Evolutionary conservation across 2,329 filamentous ascomycete genomes (phyloP), one percentile per base, ranked within the genome.

Genomic region (Aureobasidium subglaciale): DNA sequence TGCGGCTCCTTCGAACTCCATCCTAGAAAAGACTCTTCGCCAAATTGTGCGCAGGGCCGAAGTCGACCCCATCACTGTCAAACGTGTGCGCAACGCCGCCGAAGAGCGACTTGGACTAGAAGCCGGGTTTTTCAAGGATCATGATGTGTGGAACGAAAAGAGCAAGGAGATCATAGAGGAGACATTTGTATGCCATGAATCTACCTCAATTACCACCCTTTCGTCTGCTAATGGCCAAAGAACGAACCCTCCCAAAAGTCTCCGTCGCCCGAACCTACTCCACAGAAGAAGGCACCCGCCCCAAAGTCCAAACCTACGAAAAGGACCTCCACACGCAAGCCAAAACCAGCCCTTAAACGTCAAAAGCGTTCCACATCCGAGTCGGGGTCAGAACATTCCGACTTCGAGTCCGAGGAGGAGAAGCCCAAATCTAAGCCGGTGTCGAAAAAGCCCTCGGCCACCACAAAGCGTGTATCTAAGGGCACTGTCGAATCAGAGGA

Each of bases 31-130:
- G 46, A 69, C 68, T 24, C 64, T 79, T 11, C 69, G 68, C 56
- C 63, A 71, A 57, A 66, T 70, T 25, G 74, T 77, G 34, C 70
- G 71, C 52, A 61, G 63, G 2, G 70, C 69, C 55, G 68, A 78
- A 18, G 65, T 68, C 29, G 75, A 81, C 5, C 74, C 81, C 49
- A 67, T 84, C 59, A 83, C 82, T 0, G 72, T 84, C 52, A 83
- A 81, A 59, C 73, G 73, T 55, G 76, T 83, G 49, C 78, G 82
- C 46, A 63, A 71, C 27, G 73, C 73, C 22, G 76, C 75, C 4
- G 81, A 83, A 64, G 68, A 75, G 56, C 66, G 74, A 46, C 66
- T 85, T 10, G 73, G 72, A 29, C 68, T 85, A 20, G 70, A 75
- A 7, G 68, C 70, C 5, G 80, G 74, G 2, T 84, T 82, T 62